Base-by-base conservation (phyloP, 225 moss, liverwort and hornwort species). In the Sphagnum tenellum region DNA sequence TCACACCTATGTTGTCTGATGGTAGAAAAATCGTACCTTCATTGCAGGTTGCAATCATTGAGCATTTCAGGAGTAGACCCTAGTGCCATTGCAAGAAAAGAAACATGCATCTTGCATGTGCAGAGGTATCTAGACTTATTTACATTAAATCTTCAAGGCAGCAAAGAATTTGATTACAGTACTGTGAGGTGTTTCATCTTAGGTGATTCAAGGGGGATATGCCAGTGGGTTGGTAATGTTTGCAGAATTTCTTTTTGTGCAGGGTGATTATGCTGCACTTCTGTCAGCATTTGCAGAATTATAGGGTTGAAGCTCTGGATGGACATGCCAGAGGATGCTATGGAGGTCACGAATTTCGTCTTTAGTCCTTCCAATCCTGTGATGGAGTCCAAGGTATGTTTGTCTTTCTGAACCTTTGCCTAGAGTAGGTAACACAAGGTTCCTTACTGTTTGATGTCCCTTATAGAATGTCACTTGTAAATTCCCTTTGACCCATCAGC, bases 331-430 rank as follows among this genome's bases (percentile, higher is more conserved):
- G 89, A 95, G 69, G 94, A 95, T 76, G 91, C 86, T 45, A 95
- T 95, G 94, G 88, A 89, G 74, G 91, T 88, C 56, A 91, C 88
- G n/a, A 95, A 84, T 53, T 91, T 95, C 71, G 91, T 95, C 73
- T 95, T 95, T 72, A 91, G 91, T 60, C 91, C 89, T 55, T 95
- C 94, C n/a, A 75, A 88, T 61, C 94, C 94, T 49, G 94, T 89
- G 49, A 95, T 89, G 75, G 87, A 91, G 61, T 87, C 94, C 14
- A 76, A 83, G 65, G 94, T 95, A 88, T 75, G 72, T 72, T 64
- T 8, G 3, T 11, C 49, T 47, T 46, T 53, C 58, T 58, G 5
- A 55, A 10, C 9, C 51, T n/a, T 64, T 48, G 47, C 3, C 47
- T 45, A 8, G 45, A 44, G 5, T 45, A 45, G 45, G 4, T 14